Evolutionary conservation across 2,329 filamentous ascomycete genomes (phyloP).

Genomic region (Amesomyces nigricolor): DNA sequence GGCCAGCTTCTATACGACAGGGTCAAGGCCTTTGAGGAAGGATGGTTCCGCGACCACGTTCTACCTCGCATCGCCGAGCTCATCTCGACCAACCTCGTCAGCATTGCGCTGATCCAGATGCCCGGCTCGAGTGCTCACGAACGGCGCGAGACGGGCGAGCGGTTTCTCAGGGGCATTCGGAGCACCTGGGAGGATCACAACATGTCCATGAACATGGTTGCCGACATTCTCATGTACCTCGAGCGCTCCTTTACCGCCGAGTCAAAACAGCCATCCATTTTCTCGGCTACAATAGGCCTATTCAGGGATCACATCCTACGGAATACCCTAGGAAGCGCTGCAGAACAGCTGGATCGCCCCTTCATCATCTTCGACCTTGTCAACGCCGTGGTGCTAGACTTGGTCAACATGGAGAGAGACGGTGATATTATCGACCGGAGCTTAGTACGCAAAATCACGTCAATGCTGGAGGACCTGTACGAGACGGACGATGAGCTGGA

Average conservation of each 20-base stretch:
- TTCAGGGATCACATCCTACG: constrained; percentile 83
- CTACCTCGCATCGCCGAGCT: constrained; percentile 63
- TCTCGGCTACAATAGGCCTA: constrained; percentile 74
- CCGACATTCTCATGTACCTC: constrained; percentile 96
- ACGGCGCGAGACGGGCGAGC: constrained; percentile 72
- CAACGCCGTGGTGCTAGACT: constrained; percentile 77
- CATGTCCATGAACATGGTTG: constrained; percentile 91
- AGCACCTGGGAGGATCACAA: constrained; percentile 85
- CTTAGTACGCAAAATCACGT: constrained; percentile 73
- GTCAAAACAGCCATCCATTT: constrained; percentile 67
- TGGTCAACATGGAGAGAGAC: constrained; percentile 86
- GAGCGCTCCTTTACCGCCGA: constrained; percentile 79
- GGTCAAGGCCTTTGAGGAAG: constrained; percentile 73
- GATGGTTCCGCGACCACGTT: constrained; percentile 73
- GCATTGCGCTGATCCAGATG: constrained; percentile 51
- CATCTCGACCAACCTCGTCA: constrained; percentile 63
- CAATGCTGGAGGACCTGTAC: constrained; percentile 87
- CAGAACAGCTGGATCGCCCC: constrained; percentile 31
- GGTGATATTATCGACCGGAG: constrained; percentile 83
- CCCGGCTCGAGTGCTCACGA: constrained; percentile 66
- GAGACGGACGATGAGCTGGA: constrained; percentile 74
- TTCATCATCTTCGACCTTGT: constrained; percentile 64
- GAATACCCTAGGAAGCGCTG: constrained; percentile 44
- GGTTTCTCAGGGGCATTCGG: constrained; percentile 70
- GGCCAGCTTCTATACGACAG: constrained; percentile 74